phyloP scores from a whole-genome alignment of 768 basidiomycete genomes.

The Amanita pseudoporphyria region DNA sequence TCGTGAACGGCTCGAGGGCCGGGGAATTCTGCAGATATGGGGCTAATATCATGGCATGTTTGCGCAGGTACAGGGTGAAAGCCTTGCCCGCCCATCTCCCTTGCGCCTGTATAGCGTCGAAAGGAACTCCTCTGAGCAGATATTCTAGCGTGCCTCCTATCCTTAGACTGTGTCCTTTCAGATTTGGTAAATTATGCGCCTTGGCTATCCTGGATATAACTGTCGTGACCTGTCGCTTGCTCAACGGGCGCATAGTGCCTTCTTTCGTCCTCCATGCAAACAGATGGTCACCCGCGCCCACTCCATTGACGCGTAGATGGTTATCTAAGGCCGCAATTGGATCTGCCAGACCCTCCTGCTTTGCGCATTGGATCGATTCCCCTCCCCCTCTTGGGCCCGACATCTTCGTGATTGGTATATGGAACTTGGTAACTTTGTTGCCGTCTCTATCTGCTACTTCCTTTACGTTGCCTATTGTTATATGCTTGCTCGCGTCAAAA shows the following conservation, averaged over 20 bases:
- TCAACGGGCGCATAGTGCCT: background rate
- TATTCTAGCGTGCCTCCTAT: slow-evolving; percentile 21
- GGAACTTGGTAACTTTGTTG: slow-evolving; percentile 1
- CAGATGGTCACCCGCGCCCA: slow-evolving; percentile 8
- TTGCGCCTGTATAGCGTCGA: slow-evolving; percentile 19
- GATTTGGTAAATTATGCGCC: slow-evolving; percentile 3
- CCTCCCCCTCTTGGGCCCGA: slow-evolving; percentile 10
- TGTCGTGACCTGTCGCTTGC: background rate
- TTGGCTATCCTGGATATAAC: background rate
- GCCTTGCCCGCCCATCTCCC: slow-evolving; percentile 24
- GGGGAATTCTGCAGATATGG: slow-evolving; percentile 19
- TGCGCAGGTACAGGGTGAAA: no score
- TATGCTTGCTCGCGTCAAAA: background rate
- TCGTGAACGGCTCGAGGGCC: slow-evolving; percentile 2
- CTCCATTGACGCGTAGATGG: slow-evolving; percentile 20
- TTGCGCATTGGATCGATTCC: slow-evolving; percentile 17
- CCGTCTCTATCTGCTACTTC: background rate
- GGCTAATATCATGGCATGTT: no score
- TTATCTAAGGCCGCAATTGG: slow-evolving; percentile 13
- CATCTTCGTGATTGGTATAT: slow-evolving; percentile 8
- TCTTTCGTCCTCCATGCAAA: slow-evolving; percentile 7
- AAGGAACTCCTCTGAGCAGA: slow-evolving; percentile 17
- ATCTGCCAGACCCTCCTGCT: slow-evolving; percentile 14
- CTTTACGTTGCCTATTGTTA: background rate
- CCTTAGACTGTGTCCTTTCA: slow-evolving; percentile 20